Evolutionary conservation across 2,329 filamentous ascomycete genomes (phyloP).

Genomic region (Ophiocordyceps australis): DNA sequence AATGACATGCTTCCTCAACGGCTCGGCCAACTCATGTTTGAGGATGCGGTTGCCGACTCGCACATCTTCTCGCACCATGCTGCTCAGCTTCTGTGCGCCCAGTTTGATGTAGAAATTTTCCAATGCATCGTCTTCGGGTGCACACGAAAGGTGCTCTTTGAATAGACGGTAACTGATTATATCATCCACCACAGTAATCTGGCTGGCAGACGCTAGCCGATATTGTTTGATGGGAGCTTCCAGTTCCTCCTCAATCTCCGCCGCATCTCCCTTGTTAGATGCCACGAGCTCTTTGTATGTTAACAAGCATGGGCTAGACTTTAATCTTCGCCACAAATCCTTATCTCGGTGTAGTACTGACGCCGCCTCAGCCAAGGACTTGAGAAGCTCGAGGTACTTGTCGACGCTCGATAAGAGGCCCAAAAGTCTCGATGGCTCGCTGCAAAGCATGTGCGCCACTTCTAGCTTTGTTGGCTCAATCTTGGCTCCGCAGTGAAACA

Average conservation of each 20-base stretch:
- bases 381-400: slow-evolving; percentile 71
- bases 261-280: slow-evolving; percentile 24
- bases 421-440: slow-evolving; percentile 66
- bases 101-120: slow-evolving; percentile 74
- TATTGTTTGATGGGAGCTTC: slow-evolving; percentile 56
- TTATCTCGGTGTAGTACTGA: slow-evolving; percentile 58
- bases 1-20: slow-evolving; percentile 62
- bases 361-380: slow-evolving; percentile 60
- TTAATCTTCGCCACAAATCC: slow-evolving; percentile 60
- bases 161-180: slow-evolving; percentile 81
- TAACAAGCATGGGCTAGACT: slow-evolving; percentile 56
- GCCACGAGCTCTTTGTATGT: slow-evolving; percentile 57
- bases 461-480: slow-evolving; percentile 77
- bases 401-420: slow-evolving; percentile 64
- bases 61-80: slow-evolving; percentile 61
- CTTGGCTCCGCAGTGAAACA: slow-evolving; percentile 79
- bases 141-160: slow-evolving; percentile 66
- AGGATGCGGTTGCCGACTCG: slow-evolving; percentile 47
- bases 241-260: slow-evolving; percentile 39
- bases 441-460: slow-evolving; percentile 66
- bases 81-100: slow-evolving; percentile 59
- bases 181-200: slow-evolving; percentile 71
- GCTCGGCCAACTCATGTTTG: slow-evolving; percentile 50
- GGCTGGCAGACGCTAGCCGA: slow-evolving; percentile 51
- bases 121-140: slow-evolving; percentile 74